phyloP scores from a whole-genome alignment of 2,329 filamentous ascomycete genomes.

The Talaromyces sp. region DNA sequence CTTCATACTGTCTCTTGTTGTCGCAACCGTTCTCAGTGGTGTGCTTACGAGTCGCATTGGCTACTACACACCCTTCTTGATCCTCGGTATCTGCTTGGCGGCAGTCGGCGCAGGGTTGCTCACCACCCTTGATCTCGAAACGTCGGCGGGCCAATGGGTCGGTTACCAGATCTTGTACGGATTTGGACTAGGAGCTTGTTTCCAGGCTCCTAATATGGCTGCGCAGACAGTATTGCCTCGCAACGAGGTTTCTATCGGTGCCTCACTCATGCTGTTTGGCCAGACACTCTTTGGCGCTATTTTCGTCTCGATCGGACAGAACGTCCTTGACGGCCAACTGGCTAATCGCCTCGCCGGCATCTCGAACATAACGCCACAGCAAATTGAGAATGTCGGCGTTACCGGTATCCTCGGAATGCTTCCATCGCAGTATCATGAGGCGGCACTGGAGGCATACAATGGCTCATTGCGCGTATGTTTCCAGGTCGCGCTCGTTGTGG shows the following conservation, averaged over 20 bases:
- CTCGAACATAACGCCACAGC: constrained; percentile 15
- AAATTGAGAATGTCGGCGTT: background rate
- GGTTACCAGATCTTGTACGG: constrained; percentile 24
- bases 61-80: constrained; percentile 24
- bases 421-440: constrained; percentile 2
- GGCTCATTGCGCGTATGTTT: constrained; percentile 6
- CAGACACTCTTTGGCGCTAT: constrained; percentile 24
- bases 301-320: constrained; percentile 27
- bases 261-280: constrained; percentile 22
- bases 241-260: constrained; percentile 23
- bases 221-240: constrained; percentile 21
- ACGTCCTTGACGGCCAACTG: constrained; percentile 26
- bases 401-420: constrained; percentile 5
- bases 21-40: constrained; percentile 28
- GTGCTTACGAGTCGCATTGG: constrained; percentile 23
- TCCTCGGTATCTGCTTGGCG: constrained; percentile 23
- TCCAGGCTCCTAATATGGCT: constrained; percentile 18
- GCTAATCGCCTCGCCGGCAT: constrained; percentile 20
- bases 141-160: constrained; percentile 20
- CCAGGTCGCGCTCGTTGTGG: constrained; percentile 3
- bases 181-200: constrained; percentile 17
- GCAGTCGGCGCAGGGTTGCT: constrained; percentile 27
- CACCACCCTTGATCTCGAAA: constrained; percentile 27
- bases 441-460: constrained; percentile 9
- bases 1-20: constrained; percentile 30